Evolutionary conservation across 208 protist species (phyloP).

Genomic region (Vickermania spadyakhi): DNA sequence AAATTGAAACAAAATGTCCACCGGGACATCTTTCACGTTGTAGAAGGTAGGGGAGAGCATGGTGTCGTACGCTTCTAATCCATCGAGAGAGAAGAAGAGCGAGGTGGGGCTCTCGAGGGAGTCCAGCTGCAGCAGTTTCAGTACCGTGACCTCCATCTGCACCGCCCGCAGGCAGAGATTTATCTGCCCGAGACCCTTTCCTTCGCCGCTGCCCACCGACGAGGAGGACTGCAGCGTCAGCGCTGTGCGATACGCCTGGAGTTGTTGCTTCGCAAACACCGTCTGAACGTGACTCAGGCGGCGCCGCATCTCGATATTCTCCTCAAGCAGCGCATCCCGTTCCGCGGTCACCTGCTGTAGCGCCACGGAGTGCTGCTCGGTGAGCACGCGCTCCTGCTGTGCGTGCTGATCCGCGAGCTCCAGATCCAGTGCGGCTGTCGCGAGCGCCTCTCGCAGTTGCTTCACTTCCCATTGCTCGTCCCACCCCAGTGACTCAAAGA

Average conservation of each 20-base stretch:
- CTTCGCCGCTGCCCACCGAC: neutral
- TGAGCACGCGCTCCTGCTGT: conserved; percentile 45
- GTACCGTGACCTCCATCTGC: conserved; percentile 21
- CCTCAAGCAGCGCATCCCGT: conserved; percentile 67
- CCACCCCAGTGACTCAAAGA: conserved; percentile 67
- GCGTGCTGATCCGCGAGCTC: conserved; percentile 72
- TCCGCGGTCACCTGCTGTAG: conserved; percentile 38
- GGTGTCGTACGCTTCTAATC: conserved; percentile 56
- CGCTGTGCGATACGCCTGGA: conserved; percentile 50
- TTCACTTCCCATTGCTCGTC: conserved; percentile 67
- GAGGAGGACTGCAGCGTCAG: conserved; percentile 5
- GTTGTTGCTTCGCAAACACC: conserved; percentile 78
- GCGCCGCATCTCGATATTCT: conserved; percentile 70
- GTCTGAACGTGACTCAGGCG: conserved; percentile 75
- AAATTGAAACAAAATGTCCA: conserved; percentile 69
- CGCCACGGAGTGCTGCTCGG: conserved; percentile 29
- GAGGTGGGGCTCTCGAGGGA: conserved; percentile 21
- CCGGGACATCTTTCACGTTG: conserved; percentile 31
- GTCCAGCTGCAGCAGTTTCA: conserved; percentile 23
- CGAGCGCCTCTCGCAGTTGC: conserved; percentile 71
- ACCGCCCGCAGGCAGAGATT: conserved; percentile 45
- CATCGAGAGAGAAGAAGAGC: conserved; percentile 69
- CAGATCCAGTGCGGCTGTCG: conserved; percentile 69
- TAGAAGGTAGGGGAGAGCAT: conserved; percentile 70
- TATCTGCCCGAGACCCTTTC: conserved; percentile 25